Evolutionary conservation across 1,284 basidiomycete genomes (phyloP).

Genomic region (Meira miltonrushii): DNA sequence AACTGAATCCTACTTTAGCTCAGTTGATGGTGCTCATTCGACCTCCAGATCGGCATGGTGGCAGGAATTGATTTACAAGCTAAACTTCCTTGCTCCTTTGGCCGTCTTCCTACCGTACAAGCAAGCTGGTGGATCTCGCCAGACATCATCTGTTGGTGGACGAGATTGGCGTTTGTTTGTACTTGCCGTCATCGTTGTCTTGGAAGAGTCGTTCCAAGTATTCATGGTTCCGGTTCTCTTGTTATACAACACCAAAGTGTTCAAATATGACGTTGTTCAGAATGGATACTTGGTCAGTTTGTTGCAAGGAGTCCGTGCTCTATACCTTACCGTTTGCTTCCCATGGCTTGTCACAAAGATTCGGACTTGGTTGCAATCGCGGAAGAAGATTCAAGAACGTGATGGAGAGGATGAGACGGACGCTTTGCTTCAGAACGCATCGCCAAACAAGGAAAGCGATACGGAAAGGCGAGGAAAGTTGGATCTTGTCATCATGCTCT

Average conservation of each 20-base stretch:
- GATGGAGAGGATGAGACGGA: constrained; percentile 7
- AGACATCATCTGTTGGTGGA: not conserved
- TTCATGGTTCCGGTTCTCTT: constrained; percentile 43
- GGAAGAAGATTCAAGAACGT: constrained; percentile 19
- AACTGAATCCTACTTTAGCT: constrained; percentile 8
- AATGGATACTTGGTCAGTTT: constrained; percentile 41
- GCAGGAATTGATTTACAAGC: constrained; percentile 1
- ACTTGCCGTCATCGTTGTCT: constrained; percentile 32
- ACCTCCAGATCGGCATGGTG: not conserved
- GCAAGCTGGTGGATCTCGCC: not conserved
- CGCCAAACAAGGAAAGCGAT: not conserved
- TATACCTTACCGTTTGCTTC: constrained; percentile 39
- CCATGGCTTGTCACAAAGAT: constrained; percentile 30
- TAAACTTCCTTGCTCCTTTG: constrained; percentile 38
- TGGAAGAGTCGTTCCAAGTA: constrained; percentile 43
- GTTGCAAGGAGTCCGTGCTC: constrained; percentile 33
- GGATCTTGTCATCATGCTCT: constrained; percentile 29
- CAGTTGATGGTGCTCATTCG: not conserved
- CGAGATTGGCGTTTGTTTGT: constrained; percentile 34
- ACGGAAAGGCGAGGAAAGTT: constrained; percentile 30
- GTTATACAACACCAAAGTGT: constrained; percentile 42
- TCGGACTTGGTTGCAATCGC: constrained; percentile 13
- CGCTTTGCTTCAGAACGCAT: not conserved
- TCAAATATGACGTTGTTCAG: constrained; percentile 39
- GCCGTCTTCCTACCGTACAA: constrained; percentile 28